phyloP scores from a whole-genome alignment of 768 basidiomycete genomes.

The Boletus rubroflammeus region DNA sequence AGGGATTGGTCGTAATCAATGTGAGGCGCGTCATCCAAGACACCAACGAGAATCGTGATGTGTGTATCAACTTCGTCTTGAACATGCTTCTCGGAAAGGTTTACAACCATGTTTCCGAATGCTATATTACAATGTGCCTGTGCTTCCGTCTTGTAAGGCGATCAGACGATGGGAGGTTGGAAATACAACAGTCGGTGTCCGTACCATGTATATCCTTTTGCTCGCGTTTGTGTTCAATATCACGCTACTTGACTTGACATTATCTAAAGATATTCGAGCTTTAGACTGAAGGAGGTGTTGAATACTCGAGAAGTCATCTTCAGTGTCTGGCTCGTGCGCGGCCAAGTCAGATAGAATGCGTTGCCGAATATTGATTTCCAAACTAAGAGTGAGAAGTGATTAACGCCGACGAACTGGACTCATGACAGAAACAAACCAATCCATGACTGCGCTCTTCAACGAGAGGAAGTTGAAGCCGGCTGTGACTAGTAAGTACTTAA shows the following conservation, averaged over 20 bases:
- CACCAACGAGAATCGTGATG: constrained; percentile 58
- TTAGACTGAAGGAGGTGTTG: constrained; percentile 60
- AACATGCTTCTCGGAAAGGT: constrained; percentile 55
- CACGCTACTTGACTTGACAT: constrained; percentile 11
- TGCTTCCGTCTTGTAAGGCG: constrained; percentile 53
- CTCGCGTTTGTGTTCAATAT: constrained; percentile 21
- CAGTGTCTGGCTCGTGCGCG: constrained; percentile 45
- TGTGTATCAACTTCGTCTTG: constrained; percentile 48
- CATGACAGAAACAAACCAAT: constrained; percentile 39
- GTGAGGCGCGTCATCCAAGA: constrained; percentile 68
- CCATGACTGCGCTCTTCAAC: constrained; percentile 34
- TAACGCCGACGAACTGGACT: background rate
- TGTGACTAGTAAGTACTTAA: no score
- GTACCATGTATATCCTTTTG: constrained; percentile 55
- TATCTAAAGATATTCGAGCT: constrained; percentile 42
- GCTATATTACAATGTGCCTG: constrained; percentile 78
- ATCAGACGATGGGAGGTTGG: background rate
- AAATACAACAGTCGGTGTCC: constrained; percentile 11
- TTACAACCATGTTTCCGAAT: constrained; percentile 73
- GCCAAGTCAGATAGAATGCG: constrained; percentile 74
- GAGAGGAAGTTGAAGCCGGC: background rate
- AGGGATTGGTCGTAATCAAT: constrained; percentile 76
- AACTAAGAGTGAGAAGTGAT: constrained; percentile 35
- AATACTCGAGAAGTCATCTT: constrained; percentile 45
- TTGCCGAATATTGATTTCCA: constrained; percentile 78